phyloP scores from a whole-genome alignment of 1,284 basidiomycete species.

The Gastroboletus turbinatus region DNA sequence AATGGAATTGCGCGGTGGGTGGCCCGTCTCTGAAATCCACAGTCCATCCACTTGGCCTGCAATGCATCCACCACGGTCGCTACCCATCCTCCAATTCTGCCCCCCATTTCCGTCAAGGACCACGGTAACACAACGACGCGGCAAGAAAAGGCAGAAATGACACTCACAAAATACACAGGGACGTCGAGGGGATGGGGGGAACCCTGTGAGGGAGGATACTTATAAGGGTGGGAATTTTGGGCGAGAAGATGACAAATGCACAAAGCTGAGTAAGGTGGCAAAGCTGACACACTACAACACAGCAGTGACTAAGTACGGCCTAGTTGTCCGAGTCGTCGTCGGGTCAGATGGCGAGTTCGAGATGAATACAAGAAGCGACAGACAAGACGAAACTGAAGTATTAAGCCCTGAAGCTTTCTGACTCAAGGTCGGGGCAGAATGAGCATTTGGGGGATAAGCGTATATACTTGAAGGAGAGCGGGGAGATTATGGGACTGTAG shows the following conservation, averaged over 20 bases:
- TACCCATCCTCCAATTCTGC: background rate
- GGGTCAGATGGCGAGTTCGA: too few species aligned
- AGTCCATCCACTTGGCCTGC: conserved; percentile 4
- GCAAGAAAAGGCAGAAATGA: background rate
- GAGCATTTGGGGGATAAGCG: too few species aligned
- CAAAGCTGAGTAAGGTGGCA: conserved; percentile 21
- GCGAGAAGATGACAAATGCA: conserved; percentile 15
- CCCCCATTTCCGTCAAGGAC: background rate
- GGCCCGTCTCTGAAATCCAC: background rate
- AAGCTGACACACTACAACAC: conserved; percentile 1
- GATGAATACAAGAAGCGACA: too few species aligned
- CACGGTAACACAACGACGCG: background rate
- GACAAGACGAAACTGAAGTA: too few species aligned
- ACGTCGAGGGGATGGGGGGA: conserved; percentile 4
- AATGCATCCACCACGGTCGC: conserved; percentile 16
- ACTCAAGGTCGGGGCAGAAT: too few species aligned
- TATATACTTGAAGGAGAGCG: too few species aligned
- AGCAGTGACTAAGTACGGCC: conserved; percentile 6
- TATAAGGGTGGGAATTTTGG: conserved; percentile 26
- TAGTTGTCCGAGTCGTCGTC: too few species aligned
- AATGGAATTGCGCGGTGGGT: background rate
- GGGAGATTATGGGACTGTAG: too few species aligned
- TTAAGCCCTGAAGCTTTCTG: too few species aligned
- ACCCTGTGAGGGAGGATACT: background rate
- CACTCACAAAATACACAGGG: conserved; percentile 24